phyloP scores from a whole-genome alignment of 1,284 basidiomycete genomes.

The Phylloporus sp. region DNA sequence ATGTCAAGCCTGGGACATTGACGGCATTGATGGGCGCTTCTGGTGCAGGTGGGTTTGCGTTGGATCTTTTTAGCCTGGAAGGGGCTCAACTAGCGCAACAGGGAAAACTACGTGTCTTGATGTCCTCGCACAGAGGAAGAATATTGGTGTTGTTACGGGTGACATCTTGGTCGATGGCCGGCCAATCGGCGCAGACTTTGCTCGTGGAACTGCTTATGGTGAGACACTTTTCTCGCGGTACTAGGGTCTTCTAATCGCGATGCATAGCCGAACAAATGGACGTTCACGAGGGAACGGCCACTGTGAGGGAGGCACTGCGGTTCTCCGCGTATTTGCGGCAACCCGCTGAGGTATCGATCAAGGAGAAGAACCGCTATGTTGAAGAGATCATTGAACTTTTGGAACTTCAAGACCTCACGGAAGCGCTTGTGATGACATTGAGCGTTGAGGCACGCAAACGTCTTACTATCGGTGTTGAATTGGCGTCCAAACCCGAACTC shows the following conservation, averaged over 20 bases:
- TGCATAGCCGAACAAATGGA: slow-evolving; percentile 83
- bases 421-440: slow-evolving; percentile 64
- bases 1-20: slow-evolving; percentile 86
- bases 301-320: slow-evolving; percentile 87
- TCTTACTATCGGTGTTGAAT: slow-evolving; percentile 87
- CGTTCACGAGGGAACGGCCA: slow-evolving; percentile 83
- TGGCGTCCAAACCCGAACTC: slow-evolving; percentile 82
- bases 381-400: slow-evolving; percentile 78
- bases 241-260: slow-evolving; percentile 21
- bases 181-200: slow-evolving; percentile 75
- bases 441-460: slow-evolving; percentile 85
- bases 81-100: slow-evolving; percentile 28
- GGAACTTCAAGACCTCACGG: slow-evolving; percentile 65
- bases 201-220: slow-evolving; percentile 79
- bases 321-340: slow-evolving; percentile 94
- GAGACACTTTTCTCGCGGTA: slow-evolving; percentile 23
- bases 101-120: slow-evolving; percentile 84
- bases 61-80: not conserved
- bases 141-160: slow-evolving; percentile 83
- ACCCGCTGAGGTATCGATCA: slow-evolving; percentile 67
- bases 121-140: slow-evolving; percentile 88
- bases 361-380: slow-evolving; percentile 84
- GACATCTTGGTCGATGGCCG: slow-evolving; percentile 83
- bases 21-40: slow-evolving; percentile 82
- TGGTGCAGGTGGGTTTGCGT: slow-evolving; percentile 55